Percentiles rank a stretch among this genome's conserved stretches.
These are phyloP conservation scores for Yamagishiella unicocca DNA, from an alignment of 139 green algal genomes.

Conservation along the genomic window DNA sequence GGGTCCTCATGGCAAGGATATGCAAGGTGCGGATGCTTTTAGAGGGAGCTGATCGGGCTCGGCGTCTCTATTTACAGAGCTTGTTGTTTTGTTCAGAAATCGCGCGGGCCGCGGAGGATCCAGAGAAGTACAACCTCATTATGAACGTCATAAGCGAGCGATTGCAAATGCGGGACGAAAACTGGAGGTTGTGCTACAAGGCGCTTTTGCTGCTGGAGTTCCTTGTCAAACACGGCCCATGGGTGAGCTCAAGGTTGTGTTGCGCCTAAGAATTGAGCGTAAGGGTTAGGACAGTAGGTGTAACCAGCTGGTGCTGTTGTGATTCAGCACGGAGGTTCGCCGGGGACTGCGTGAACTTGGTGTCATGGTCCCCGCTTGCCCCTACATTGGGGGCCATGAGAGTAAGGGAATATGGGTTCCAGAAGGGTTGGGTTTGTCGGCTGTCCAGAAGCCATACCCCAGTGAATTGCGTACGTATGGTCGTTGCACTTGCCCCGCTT, in stretches of 20 bases:
- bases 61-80: background rate
- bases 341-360: no score
- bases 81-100: constrained; percentile 77
- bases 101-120: constrained; percentile 76
- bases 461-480: no score
- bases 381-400: no score
- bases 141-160: constrained; percentile 83
- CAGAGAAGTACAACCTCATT: constrained; percentile 86
- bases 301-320: no score
- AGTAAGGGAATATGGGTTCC: no score
- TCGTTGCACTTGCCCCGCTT: no score
- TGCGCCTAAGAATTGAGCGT: no score
- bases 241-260: constrained; percentile 60
- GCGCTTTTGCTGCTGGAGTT: constrained; percentile 91
- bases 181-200: constrained; percentile 96
- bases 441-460: no score
- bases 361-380: no score
- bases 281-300: no score
- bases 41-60: background rate
- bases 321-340: no score
- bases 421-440: no score
- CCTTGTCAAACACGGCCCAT: constrained; percentile 89
- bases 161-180: constrained; percentile 81
- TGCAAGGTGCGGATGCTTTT: constrained; percentile 75
- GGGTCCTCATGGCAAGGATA: constrained; percentile 87